Percentiles rank a stretch among this genome's conserved stretches.
Evolutionary conservation across 2,329 filamentous ascomycete species (phyloP).

Genomic region (Monilinia vaccinii-corymbosi): DNA sequence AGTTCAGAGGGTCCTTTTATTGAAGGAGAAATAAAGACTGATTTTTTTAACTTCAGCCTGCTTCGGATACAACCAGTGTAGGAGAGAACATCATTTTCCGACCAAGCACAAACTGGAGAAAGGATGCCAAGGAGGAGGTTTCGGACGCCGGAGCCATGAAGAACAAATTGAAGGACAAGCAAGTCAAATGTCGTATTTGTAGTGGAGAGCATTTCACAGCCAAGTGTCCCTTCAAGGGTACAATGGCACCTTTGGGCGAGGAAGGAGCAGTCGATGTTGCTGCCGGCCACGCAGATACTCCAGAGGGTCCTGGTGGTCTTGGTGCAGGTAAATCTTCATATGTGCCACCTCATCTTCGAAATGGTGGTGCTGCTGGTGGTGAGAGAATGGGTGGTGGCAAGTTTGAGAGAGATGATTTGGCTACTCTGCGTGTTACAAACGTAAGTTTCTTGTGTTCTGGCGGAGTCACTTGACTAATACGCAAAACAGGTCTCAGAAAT

Average conservation of each 20-base stretch:
- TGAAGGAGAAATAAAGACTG: background rate
- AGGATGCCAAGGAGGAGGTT: constrained; percentile 74
- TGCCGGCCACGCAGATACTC: constrained; percentile 37
- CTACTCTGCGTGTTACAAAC: constrained; percentile 95
- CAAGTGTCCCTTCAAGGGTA: constrained; percentile 98
- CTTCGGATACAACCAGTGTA: constrained; percentile 14
- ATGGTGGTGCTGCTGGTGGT: constrained; percentile 50
- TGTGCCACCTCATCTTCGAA: constrained; percentile 86
- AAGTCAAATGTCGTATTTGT: constrained; percentile 99
- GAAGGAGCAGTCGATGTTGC: constrained; percentile 44
- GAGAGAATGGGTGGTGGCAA: constrained; percentile 83
- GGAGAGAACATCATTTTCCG: constrained; percentile 97
- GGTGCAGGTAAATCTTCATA: constrained; percentile 72
- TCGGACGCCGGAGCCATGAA: constrained; percentile 67
- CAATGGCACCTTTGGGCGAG: constrained; percentile 81
- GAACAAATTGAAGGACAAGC: constrained; percentile 91
- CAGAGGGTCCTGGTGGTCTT: constrained; percentile 43
- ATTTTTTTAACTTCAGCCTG: constrained; percentile 9
- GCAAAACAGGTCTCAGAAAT: constrained; percentile 74
- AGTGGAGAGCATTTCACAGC: constrained; percentile 98
- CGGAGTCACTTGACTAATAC: constrained; percentile 13
- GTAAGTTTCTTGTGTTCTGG: constrained; percentile 45
- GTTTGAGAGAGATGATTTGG: constrained; percentile 92
- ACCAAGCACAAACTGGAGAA: constrained; percentile 88
- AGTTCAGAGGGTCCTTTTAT: background rate